A percentile compares a stretch with the other conserved stretches of the same genome.
These are phyloP conservation scores for Globisporangium megalacanthum DNA, from an alignment of 352 stramenopile genomes.

Conservation along the genomic window DNA sequence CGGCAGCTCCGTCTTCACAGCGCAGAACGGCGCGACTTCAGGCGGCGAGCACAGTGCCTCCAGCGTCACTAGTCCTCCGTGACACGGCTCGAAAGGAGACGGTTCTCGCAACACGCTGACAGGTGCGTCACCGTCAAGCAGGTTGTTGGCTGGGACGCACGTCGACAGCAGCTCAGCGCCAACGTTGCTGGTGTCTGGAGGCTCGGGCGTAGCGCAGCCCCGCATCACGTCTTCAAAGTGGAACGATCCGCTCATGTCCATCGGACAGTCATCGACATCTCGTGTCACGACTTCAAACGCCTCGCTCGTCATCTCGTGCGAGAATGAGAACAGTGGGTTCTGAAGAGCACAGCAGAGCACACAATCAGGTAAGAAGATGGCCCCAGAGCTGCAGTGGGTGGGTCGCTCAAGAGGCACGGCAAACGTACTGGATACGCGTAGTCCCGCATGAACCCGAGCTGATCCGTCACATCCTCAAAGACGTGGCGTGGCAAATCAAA, in stretches of 20 bases:
- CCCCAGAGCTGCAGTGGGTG: neutral
- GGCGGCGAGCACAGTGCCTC: constrained; percentile 6
- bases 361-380: constrained; percentile 1
- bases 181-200: neutral
- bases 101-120: constrained; percentile 2
- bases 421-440: constrained; percentile 3
- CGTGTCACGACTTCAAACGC: neutral
- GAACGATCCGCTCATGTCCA: constrained; percentile 2
- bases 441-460: constrained; percentile 10
- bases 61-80: constrained; percentile 3
- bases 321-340: constrained; percentile 1
- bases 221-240: constrained; percentile 7
- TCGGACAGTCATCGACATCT: neutral
- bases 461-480: constrained; percentile 14
- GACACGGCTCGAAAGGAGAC: neutral
- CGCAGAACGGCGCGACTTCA: neutral
- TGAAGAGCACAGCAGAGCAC: neutral
- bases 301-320: constrained; percentile 3
- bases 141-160: neutral
- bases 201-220: constrained; percentile 1
- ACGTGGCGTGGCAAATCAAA: constrained; percentile 15
- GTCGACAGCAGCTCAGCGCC: neutral
- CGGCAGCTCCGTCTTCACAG: constrained; percentile 5
- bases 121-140: constrained; percentile 2
- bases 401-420: neutral